Evolutionary conservation across 2,329 filamentous ascomycete genomes (phyloP).

Genomic region (Epichloe baconii): DNA sequence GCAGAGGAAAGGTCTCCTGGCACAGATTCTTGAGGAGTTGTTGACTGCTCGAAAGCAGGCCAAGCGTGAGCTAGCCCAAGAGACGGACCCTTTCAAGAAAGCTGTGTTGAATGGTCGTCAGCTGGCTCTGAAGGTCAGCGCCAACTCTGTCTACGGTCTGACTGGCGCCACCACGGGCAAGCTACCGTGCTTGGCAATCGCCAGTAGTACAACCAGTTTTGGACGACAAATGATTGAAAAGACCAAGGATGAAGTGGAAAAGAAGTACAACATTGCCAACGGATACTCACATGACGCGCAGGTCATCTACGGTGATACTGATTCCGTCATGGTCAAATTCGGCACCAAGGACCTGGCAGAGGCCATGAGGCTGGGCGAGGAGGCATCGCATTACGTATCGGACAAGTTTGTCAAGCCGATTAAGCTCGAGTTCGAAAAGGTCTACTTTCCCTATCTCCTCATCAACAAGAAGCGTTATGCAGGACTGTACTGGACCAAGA

Average conservation of each 20-base stretch:
- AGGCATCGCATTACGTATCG: conserved; percentile 80
- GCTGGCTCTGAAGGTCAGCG: conserved; percentile 87
- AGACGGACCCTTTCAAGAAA: conserved; percentile 95
- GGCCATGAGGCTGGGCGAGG: conserved; percentile 90
- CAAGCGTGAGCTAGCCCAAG: conserved; percentile 75
- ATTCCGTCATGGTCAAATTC: conserved; percentile 99
- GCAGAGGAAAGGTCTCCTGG: conserved; percentile 78
- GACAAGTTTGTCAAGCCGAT: conserved; percentile 91
- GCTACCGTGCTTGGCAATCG: conserved; percentile 85
- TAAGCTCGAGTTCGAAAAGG: conserved; percentile 98
- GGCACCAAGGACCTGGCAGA: conserved; percentile 76
- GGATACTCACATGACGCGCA: conserved; percentile 90
- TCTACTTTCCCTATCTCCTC: conserved; percentile 92
- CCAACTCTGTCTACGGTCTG: conserved; percentile 94
- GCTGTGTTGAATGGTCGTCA: conserved; percentile 96
- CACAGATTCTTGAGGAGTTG: conserved; percentile 92
- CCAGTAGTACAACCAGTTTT: conserved; percentile 92
- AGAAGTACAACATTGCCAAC: conserved; percentile 79
- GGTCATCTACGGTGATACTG: conserved; percentile 97
- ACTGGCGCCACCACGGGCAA: conserved; percentile 95
- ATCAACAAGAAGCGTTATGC: conserved; percentile 99
- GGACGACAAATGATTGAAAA: conserved; percentile 98
- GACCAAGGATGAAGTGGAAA: conserved; percentile 91
- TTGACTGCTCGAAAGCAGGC: conserved; percentile 86
- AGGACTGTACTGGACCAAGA: conserved; percentile 92